phyloP scores from a whole-genome alignment of 768 basidiomycete genomes.

The Tulasnella sp. region DNA sequence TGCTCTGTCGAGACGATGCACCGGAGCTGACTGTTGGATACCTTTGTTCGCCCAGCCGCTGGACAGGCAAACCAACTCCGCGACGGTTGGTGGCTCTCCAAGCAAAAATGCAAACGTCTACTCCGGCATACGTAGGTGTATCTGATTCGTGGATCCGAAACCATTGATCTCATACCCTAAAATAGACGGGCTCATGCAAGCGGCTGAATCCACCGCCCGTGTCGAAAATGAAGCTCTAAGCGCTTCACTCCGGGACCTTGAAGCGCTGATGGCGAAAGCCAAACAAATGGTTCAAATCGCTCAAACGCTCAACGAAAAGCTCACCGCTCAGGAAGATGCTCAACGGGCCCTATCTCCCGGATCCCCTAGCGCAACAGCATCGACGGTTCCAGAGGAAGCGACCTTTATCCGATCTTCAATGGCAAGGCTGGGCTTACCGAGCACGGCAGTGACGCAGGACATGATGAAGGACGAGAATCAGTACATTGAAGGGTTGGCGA shows the following conservation, averaged over 20 bases:
- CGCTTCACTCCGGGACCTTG: conserved; percentile 79
- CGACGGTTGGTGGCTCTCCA: not conserved
- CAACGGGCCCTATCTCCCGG: conserved; percentile 25
- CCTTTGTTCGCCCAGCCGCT: not conserved
- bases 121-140: conserved; percentile 30
- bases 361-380: conserved; percentile 19
- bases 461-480: conserved; percentile 77
- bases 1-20: too few relatives aligned
- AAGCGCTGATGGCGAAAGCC: conserved; percentile 85
- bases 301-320: conserved; percentile 76
- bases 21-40: not conserved
- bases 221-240: conserved; percentile 61
- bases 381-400: conserved; percentile 55
- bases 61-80: not conserved
- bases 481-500: conserved; percentile 77
- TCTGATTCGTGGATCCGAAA: conserved; percentile 27
- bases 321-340: conserved; percentile 47
- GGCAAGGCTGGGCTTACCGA: conserved; percentile 80
- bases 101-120: conserved; percentile 7
- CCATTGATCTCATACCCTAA: not conserved
- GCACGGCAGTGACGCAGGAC: conserved; percentile 78
- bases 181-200: conserved; percentile 75
- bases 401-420: conserved; percentile 85
- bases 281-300: conserved; percentile 90
- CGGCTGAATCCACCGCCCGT: conserved; percentile 64